These are phyloP conservation scores for Suillus lakei DNA, from an alignment of 768 basidiomycete species.

Conservation along the genomic window DNA sequence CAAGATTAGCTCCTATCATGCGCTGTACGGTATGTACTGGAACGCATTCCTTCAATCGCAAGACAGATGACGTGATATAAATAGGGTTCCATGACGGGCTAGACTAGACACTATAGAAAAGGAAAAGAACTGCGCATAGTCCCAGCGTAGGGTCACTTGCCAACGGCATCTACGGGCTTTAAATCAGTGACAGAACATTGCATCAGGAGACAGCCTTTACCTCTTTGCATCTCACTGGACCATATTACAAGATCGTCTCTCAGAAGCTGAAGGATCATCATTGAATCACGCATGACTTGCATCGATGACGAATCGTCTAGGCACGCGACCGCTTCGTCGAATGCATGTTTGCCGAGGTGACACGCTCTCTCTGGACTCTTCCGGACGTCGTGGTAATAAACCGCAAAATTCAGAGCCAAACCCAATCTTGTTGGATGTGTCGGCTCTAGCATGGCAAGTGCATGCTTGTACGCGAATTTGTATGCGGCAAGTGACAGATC, in stretches of 20 bases:
- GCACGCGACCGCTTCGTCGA: conserved; percentile 85
- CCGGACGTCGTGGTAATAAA: conserved; percentile 88
- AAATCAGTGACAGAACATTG: conserved; percentile 2
- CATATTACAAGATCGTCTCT: conserved; percentile 87
- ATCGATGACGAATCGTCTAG: conserved; percentile 49
- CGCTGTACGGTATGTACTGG: neutral
- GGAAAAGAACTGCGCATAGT: neutral
- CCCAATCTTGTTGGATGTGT: conserved; percentile 89
- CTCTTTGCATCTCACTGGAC: conserved; percentile 72
- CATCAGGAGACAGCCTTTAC: conserved; percentile 22
- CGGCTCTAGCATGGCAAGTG: conserved; percentile 70
- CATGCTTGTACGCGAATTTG: conserved; percentile 86
- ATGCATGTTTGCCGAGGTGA: conserved; percentile 89
- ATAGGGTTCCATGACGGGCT: conserved; percentile 7
- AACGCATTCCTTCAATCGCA: neutral
- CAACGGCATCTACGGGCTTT: neutral
- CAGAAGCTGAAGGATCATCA: conserved; percentile 83
- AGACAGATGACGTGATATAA: conserved; percentile 2
- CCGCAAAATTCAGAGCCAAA: conserved; percentile 91
- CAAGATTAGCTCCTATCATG: conserved; percentile 31
- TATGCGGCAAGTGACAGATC: conserved; percentile 83
- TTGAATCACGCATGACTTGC: conserved; percentile 66
- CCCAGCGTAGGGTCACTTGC: neutral
- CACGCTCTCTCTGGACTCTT: conserved; percentile 87
- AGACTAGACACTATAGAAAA: conserved; percentile 1